Percentiles rank a stretch among this genome's conserved stretches.
These are phyloP conservation scores for Xylaria sp. DNA, from an alignment of 2,329 filamentous ascomycete species.

Conservation along the genomic window DNA sequence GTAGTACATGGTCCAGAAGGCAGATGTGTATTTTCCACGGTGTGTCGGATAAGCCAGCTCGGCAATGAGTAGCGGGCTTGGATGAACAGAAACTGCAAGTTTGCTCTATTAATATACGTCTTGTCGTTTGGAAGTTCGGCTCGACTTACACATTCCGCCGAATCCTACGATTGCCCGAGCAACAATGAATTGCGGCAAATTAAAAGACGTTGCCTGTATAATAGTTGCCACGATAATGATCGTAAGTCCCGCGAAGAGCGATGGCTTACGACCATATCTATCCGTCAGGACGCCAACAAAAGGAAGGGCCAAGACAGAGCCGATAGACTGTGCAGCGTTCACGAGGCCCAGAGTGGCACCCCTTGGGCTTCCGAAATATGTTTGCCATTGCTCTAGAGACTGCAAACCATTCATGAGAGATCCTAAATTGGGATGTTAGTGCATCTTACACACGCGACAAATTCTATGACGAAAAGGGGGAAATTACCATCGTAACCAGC, in stretches of 20 bases:
- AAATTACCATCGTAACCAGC: constrained; percentile 17
- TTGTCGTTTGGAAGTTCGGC: background rate
- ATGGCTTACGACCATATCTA: constrained; percentile 45
- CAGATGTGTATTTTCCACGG: constrained; percentile 49
- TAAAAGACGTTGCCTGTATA: constrained; percentile 52
- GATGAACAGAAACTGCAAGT: constrained; percentile 50
- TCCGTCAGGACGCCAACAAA: constrained; percentile 50
- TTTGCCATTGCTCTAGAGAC: constrained; percentile 50
- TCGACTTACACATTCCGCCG: constrained; percentile 46
- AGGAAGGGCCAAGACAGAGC: constrained; percentile 51
- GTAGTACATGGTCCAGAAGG: constrained; percentile 52
- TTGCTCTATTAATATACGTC: background rate
- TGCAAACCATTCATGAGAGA: constrained; percentile 53
- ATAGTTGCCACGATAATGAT: constrained; percentile 51
- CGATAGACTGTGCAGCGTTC: constrained; percentile 47
- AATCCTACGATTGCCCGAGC: constrained; percentile 54
- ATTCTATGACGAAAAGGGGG: background rate
- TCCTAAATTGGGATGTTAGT: background rate
- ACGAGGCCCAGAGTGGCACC: constrained; percentile 49
- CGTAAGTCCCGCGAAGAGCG: constrained; percentile 46
- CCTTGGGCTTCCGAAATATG: constrained; percentile 47
- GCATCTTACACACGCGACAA: background rate
- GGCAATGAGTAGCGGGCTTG: constrained; percentile 51
- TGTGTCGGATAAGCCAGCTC: constrained; percentile 52
- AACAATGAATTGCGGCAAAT: constrained; percentile 50